Base-by-base conservation (phyloP, 1,284 basidiomycete genomes). In the Cutaneotrichosporon cutaneum region DNA sequence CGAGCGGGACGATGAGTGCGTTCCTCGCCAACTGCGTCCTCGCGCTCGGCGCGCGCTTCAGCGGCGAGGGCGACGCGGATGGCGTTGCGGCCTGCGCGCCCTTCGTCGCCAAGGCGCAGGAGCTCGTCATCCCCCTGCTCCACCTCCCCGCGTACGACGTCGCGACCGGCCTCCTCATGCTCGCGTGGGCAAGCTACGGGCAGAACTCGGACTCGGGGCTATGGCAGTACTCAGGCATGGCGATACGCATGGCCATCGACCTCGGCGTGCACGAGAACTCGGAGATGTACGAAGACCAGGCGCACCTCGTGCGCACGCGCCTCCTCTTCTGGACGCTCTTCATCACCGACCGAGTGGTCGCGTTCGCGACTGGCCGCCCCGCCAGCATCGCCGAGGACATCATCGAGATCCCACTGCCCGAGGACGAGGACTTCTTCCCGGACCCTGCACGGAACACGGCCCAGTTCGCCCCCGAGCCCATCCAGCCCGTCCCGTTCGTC, bases 21-120 rank as follows among this genome's bases (percentile, higher is more conserved):
- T 81, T 82, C 60, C 65, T 81, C 16, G 70, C 80, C 66, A 69
- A 69, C 45, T 73, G 77, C 73, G 69, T 81, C 63, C 69, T 80
- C 68, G 61, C 72, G 65, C 50, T 73, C 53, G 68, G 70, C n/a
- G 79, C 79, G 9, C 69, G 80, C 52, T 80, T 74, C 60, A 26
- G 48, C 26, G 55, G 45, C 32, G 55, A 48, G 14, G 21, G 32
- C 7, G 55, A 53, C 9, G 36, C 56, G 56, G 55, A 55, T 44
- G 16, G 59, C 2, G 58, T 67, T 11, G 60, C 76, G 62, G 77
- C 77, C 11, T 73, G 74, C 36, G 75, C 77, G 1, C 78, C 81
- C 0, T 82, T 81, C 62, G 76, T 81, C 51, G 77, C 80, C n/a
- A 81, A 80, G 65, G 81, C 81, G 0, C 78, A 81, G 62, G 77